Conservation (phyloP, 306 rosid genomes). For the Glycine tomentella region DNA sequence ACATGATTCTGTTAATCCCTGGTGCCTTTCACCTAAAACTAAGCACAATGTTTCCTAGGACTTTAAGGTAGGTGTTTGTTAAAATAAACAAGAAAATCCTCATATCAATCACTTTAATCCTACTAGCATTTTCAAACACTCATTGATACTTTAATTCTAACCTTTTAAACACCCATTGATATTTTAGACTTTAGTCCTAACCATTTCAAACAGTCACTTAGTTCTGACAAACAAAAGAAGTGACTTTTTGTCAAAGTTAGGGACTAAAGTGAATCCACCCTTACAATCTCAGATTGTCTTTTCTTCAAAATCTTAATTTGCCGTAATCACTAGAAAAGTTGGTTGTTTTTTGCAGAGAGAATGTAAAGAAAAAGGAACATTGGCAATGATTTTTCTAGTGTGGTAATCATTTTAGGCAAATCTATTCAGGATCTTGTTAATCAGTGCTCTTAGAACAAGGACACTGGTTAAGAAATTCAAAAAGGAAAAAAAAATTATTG, state of each 20-base stretch:
- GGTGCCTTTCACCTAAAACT: neutral
- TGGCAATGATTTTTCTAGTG: neutral
- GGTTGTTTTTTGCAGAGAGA: neutral
- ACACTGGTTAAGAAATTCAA: too few relatives aligned
- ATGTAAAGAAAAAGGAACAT: neutral
- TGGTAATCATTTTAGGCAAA: neutral
- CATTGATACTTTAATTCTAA: neutral
- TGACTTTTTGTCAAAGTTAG: neutral
- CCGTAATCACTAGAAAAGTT: neutral
- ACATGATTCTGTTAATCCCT: conserved; percentile 3
- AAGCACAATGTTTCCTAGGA: neutral
- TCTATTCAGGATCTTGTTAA: conserved; percentile 57
- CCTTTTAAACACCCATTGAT: neutral
- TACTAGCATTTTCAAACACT: neutral
- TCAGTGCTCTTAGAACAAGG: too few relatives aligned
- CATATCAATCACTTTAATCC: neutral
- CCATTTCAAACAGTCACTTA: neutral
- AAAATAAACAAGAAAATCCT: neutral
- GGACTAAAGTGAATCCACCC: neutral
- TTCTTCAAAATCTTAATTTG: neutral
- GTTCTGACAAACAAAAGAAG: neutral
- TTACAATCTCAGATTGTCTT: neutral
- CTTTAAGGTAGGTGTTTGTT: too few relatives aligned
- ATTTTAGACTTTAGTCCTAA: too few relatives aligned
- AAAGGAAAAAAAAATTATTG: too few relatives aligned